Percentiles rank a stretch among this genome's conserved stretches.
Conservation (phyloP, 164 flowering plant genomes). For the Tetrastigma voinierianum region DNA sequence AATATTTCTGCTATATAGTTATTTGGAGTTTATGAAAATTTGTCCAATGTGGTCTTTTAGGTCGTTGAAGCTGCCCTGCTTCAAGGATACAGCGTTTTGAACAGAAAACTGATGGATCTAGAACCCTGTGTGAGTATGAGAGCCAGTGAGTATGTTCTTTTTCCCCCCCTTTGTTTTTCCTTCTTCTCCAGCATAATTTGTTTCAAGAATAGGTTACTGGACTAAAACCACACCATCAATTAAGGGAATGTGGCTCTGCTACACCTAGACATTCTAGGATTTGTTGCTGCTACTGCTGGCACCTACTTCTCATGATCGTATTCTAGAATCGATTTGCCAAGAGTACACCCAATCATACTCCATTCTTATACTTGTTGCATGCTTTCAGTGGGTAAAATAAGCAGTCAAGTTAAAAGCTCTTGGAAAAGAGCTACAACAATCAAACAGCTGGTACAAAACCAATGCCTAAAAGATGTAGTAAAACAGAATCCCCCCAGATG, state of each 20-base stretch:
- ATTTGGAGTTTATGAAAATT: background rate
- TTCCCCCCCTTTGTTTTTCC: too few species aligned
- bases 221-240: background rate
- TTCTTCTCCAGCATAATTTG: background rate
- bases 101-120: constrained; percentile 67
- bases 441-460: too few species aligned
- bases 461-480: too few species aligned
- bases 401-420: too few species aligned
- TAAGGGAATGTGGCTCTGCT: background rate
- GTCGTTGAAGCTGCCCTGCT: constrained; percentile 96
- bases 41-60: constrained; percentile 31
- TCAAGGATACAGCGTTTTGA: constrained; percentile 86
- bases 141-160: constrained; percentile 41
- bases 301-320: too few species aligned
- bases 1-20: background rate
- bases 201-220: background rate
- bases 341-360: too few species aligned
- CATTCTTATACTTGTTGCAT: too few species aligned
- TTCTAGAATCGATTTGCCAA: too few species aligned
- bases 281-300: background rate
- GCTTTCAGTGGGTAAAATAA: too few species aligned
- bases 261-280: background rate
- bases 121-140: constrained; percentile 99
- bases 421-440: too few species aligned
- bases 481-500: too few species aligned